Conservation (phyloP, 768 basidiomycete species). For the Sporobolomyces roseus region DNA sequence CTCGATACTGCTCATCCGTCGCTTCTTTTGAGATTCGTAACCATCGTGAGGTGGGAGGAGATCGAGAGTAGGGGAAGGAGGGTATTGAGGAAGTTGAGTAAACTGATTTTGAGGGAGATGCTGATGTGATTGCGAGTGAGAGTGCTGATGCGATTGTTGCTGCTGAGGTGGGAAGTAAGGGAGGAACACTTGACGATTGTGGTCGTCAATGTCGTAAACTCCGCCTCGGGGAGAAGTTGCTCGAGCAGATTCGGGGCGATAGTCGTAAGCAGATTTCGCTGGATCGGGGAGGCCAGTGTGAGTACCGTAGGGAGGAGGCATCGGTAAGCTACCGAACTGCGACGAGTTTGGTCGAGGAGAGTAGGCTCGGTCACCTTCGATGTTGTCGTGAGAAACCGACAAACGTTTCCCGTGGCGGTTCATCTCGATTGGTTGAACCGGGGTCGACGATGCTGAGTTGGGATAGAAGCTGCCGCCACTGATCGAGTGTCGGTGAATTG, state of each 20-base stretch:
- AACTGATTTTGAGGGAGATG: no score
- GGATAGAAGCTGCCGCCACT: not conserved
- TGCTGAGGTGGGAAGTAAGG: slow-evolving; percentile 15
- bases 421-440: not conserved
- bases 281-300: slow-evolving; percentile 8
- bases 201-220: slow-evolving; percentile 29
- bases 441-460: not conserved
- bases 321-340: not conserved
- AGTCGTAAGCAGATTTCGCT: slow-evolving; percentile 13
- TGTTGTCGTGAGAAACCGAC: slow-evolving; percentile 9
- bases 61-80: slow-evolving; percentile 9
- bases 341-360: slow-evolving; percentile 8
- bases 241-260: not conserved
- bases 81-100: slow-evolving; percentile 3
- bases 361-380: slow-evolving; percentile 10
- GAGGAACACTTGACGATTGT: slow-evolving; percentile 13
- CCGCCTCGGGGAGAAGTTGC: slow-evolving; percentile 17
- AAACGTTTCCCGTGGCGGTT: slow-evolving; percentile 17
- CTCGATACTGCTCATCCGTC: slow-evolving; percentile 10
- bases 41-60: slow-evolving; percentile 12
- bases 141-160: slow-evolving; percentile 3
- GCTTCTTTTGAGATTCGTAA: slow-evolving; percentile 12
- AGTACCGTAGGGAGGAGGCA: not conserved
- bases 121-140: not conserved
- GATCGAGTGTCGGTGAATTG: slow-evolving; percentile 8